These are phyloP conservation scores for Hypericum perforatum DNA, from an alignment of 345 rosid genomes.

Conservation along the genomic window DNA sequence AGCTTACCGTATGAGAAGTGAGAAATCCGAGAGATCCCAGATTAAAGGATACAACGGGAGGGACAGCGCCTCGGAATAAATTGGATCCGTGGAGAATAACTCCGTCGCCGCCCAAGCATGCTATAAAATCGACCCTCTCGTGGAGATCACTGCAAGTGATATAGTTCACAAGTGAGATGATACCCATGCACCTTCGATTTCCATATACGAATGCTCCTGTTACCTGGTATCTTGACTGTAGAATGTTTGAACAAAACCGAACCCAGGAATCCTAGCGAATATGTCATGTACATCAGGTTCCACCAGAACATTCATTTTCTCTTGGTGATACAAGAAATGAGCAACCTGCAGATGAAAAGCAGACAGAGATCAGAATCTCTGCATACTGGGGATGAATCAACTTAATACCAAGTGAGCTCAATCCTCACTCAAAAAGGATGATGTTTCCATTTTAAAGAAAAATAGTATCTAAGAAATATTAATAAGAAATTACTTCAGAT, in stretches of 20 bases:
- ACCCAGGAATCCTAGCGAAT: constrained; percentile 96
- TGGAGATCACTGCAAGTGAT: constrained; percentile 63
- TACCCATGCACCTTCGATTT: background rate
- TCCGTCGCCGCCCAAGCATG: constrained; percentile 98
- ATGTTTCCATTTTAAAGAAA: no score
- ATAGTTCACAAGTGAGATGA: no score
- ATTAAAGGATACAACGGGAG: constrained; percentile 93
- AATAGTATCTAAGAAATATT: no score
- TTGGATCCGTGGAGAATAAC: constrained; percentile 94
- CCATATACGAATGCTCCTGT: background rate
- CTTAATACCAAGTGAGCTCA: no score
- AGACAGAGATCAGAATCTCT: constrained; percentile 9
- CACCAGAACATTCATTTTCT: constrained; percentile 89
- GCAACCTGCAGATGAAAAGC: constrained; percentile 43
- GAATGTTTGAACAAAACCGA: constrained; percentile 93
- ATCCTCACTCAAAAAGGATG: no score
- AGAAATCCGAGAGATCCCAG: constrained; percentile 98
- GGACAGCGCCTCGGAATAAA: constrained; percentile 83
- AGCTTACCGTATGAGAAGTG: constrained; percentile 77
- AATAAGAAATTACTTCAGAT: background rate
- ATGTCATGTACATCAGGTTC: constrained; percentile 97
- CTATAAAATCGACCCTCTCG: constrained; percentile 94
- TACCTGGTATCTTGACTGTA: constrained; percentile 97
- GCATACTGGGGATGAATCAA: background rate
- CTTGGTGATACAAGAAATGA: constrained; percentile 82